Evolutionary conservation across 345 rosid species (phyloP).

Genomic region (Salix purpurea): DNA sequence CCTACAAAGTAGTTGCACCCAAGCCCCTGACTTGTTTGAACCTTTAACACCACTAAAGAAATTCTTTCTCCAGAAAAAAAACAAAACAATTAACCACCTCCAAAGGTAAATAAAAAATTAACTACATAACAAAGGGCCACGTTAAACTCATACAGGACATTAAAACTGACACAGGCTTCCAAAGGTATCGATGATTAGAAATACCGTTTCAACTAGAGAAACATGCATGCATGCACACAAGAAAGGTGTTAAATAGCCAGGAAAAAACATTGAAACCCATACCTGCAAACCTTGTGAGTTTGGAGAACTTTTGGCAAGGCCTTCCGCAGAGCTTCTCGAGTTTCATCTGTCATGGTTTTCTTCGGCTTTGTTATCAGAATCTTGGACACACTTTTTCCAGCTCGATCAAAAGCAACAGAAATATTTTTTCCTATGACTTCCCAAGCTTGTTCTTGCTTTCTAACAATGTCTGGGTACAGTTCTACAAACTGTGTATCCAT

Average conservation of each 20-base stretch:
- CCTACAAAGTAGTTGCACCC: no score
- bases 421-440: constrained; percentile 23
- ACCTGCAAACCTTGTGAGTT: constrained; percentile 89
- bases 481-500: constrained; percentile 43
- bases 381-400: constrained; percentile 34
- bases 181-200: not conserved
- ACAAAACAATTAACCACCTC: no score
- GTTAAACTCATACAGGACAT: no score
- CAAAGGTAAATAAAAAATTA: not conserved
- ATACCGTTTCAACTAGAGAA: not conserved
- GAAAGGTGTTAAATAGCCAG: not conserved
- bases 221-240: not conserved
- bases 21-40: no score
- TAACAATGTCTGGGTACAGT: constrained; percentile 40
- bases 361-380: constrained; percentile 29
- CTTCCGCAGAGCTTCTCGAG: constrained; percentile 59
- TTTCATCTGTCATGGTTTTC: constrained; percentile 54
- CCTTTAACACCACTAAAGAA: no score
- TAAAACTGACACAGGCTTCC: not conserved
- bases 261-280: not conserved
- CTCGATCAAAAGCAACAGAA: constrained; percentile 1
- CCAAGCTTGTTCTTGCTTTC: constrained; percentile 37
- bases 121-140: not conserved
- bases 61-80: no score
- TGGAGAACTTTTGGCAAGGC: constrained; percentile 67